Evolutionary conservation across 176 grass and related monocot species (phyloP).

Genomic region (Themeda triandra): DNA sequence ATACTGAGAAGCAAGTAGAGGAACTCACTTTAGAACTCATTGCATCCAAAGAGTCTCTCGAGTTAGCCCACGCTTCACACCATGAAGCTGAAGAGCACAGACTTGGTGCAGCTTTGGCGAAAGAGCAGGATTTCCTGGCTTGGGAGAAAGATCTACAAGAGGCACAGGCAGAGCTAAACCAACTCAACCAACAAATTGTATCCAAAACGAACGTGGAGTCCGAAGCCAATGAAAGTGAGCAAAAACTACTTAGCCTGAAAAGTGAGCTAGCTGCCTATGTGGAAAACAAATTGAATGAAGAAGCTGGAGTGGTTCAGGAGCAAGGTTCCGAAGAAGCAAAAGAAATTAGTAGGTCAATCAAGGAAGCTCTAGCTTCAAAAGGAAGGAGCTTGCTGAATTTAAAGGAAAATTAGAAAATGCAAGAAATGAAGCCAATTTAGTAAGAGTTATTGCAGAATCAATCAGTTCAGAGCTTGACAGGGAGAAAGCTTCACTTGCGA

Average conservation of each 20-base stretch:
- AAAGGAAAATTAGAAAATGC: slow-evolving; percentile 54
- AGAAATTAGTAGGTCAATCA: slow-evolving; percentile 53
- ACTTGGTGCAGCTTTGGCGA: slow-evolving; percentile 64
- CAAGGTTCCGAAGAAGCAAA: slow-evolving; percentile 48
- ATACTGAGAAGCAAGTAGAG: slow-evolving; percentile 58
- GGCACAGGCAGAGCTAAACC: slow-evolving; percentile 56
- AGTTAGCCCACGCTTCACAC: slow-evolving; percentile 69
- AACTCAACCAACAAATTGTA: slow-evolving; percentile 55
- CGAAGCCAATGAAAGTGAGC: slow-evolving; percentile 46
- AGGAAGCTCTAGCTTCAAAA: slow-evolving; percentile 57
- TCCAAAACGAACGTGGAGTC: slow-evolving; percentile 47
- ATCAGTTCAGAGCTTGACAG: slow-evolving; percentile 64
- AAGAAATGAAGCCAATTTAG: slow-evolving; percentile 54
- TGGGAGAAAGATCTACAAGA: slow-evolving; percentile 87
- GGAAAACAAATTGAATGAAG: slow-evolving; percentile 56
- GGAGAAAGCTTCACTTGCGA: slow-evolving; percentile 60
- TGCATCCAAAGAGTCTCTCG: slow-evolving; percentile 63
- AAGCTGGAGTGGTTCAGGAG: slow-evolving; percentile 37
- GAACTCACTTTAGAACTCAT: slow-evolving; percentile 82
- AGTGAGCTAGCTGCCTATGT: slow-evolving; percentile 61
- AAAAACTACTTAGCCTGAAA: slow-evolving; percentile 47
- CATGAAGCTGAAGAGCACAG: slow-evolving; percentile 82
- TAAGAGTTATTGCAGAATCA: slow-evolving; percentile 45
- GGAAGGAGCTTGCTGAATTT: slow-evolving; percentile 66
- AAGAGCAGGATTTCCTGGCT: slow-evolving; percentile 75